Percentiles rank a stretch among this genome's conserved stretches.
These are phyloP conservation scores for Trametes hirsuta DNA, from an alignment of 1,284 basidiomycete species.

Conservation along the genomic window DNA sequence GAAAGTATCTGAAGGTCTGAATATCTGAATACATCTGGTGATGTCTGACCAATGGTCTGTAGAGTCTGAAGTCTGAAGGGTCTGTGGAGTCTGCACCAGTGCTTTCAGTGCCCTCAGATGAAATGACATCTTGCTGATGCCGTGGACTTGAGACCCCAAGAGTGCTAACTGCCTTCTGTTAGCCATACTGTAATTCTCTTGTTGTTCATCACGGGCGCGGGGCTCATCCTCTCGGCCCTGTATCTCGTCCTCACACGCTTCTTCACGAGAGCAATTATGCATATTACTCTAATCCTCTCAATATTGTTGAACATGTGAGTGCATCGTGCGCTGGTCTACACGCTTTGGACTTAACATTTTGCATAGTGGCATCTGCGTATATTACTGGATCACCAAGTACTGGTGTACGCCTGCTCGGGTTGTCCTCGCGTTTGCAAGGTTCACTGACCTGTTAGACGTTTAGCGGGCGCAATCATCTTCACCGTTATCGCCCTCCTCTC, in stretches of 20 bases:
- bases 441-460: background rate
- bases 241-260: constrained; percentile 66
- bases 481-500: constrained; percentile 70
- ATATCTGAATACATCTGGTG: no score
- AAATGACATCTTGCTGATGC: no score
- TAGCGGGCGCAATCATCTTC: constrained; percentile 79
- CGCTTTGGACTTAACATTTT: background rate
- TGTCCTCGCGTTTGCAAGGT: background rate
- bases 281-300: constrained; percentile 75
- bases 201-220: constrained; percentile 55
- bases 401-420: constrained; percentile 55
- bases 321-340: background rate
- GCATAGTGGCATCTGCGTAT: constrained; percentile 61
- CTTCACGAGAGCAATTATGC: constrained; percentile 83
- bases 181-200: constrained; percentile 66
- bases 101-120: no score
- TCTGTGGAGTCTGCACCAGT: no score
- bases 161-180: background rate
- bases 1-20: no score
- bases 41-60: no score
- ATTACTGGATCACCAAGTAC: constrained; percentile 81
- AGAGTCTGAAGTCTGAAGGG: no score
- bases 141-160: no score
- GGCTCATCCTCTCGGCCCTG: constrained; percentile 53
- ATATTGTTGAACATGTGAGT: constrained; percentile 76